Base-by-base conservation (phyloP, 1,284 basidiomycete genomes). In the Retiboletus flavoniger region DNA sequence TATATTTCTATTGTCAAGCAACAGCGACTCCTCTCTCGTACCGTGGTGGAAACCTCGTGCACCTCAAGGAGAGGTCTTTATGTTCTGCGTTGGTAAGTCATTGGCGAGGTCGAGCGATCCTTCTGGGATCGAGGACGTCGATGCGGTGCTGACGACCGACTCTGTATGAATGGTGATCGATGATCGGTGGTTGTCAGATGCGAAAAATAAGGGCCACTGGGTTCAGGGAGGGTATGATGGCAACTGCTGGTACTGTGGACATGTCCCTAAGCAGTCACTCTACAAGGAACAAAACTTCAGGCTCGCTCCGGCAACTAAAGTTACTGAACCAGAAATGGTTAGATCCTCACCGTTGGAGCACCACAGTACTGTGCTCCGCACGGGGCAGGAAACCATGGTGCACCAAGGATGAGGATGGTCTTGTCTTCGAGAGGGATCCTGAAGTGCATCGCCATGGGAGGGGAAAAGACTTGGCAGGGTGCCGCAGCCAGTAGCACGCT, bases 401-500 rank as follows among this genome's bases (percentile, higher is more conserved):
- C 41, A 31, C 56, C 64, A 9, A 67, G 51, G 28, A 70, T 49
- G 46, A 69, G 43, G 24, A 70, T 13, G 8, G 60, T 63, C 46
- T 61, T 60, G 49, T 55, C 55, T 32, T 52, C 21, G 14, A 58
- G 38, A 24, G 64, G 65, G 10, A 56, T 46, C 38, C 47, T 36
- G 19, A 65, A 56, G 26, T 61, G 56, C 51, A 69, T 68, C 26
- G 47, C 34, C 57, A 63, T 56, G 26, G 67, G 48, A 31, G 60
- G 38, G 11, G 61, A 50, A 28, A 65, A 60, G 5, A 60, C 35
- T 32, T 65, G 64, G 29, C 47, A 61, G 24, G 62, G 62, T 21
- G 67, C 65, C 35, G 60, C 65, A 48, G 64, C 66, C 14, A 69
- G 55, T 2, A 65, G 38, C 4, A 60, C 48, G 47, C 60, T 58